Conservation (phyloP, 2,329 filamentous ascomycete species). For the Nemania serpens region DNA sequence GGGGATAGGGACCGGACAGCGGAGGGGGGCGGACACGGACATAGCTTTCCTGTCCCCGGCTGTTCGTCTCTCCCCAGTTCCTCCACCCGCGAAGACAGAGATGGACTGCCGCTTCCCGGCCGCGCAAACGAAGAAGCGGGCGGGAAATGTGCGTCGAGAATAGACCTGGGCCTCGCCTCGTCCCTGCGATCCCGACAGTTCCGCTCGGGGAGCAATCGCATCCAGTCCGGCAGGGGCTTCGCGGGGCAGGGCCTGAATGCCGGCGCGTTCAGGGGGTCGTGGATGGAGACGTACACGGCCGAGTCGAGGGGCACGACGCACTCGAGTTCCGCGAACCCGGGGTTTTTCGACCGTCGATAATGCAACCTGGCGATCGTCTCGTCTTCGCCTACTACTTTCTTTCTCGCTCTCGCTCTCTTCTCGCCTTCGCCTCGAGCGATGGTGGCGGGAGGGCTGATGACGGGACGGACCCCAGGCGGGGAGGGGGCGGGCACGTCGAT, state of each 20-base stretch:
- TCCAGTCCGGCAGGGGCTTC: conserved; percentile 57
- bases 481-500: conserved; percentile 8
- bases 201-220: conserved; percentile 41
- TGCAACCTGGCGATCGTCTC: conserved; percentile 23
- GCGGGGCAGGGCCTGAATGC: conserved; percentile 54
- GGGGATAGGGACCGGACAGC: no score
- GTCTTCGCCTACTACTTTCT: neutral
- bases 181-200: neutral
- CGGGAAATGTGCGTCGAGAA: conserved; percentile 37
- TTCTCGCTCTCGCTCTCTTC: neutral
- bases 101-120: neutral
- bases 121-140: neutral
- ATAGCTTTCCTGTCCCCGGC: neutral
- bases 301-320: conserved; percentile 38
- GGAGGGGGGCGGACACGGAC: neutral
- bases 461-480: neutral
- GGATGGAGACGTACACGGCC: conserved; percentile 55
- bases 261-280: conserved; percentile 52
- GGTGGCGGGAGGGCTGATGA: neutral
- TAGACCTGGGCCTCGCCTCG: conserved; percentile 31
- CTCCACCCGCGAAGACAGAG: neutral
- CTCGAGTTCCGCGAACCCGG: conserved; percentile 21
- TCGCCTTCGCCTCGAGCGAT: neutral
- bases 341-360: conserved; percentile 21
- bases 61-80: neutral